Percentiles rank a stretch among this genome's conserved stretches.
phyloP scores from a whole-genome alignment of 768 basidiomycete species.

The Podaxis sp. region DNA sequence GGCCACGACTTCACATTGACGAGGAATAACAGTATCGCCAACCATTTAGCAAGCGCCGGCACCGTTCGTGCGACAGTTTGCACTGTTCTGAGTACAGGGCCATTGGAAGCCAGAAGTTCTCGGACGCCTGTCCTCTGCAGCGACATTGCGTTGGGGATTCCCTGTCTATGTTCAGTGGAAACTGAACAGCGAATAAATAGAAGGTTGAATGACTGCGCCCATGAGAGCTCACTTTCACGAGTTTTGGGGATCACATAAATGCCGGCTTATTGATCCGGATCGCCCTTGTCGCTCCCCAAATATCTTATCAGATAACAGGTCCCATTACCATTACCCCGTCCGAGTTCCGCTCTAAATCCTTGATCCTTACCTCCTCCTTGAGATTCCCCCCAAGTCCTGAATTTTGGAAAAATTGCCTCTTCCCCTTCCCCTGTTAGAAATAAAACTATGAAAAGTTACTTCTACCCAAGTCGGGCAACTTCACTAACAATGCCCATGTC shows the following conservation, averaged over 20 bases:
- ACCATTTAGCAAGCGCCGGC: slow-evolving; percentile 34
- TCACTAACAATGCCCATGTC: too few species aligned
- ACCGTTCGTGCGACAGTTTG: slow-evolving; percentile 11
- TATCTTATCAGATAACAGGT: too few species aligned
- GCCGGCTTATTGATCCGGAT: not conserved
- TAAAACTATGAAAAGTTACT: too few species aligned
- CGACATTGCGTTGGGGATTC: not conserved
- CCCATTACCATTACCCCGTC: too few species aligned
- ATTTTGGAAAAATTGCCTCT: too few species aligned
- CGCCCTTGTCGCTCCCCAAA: too few species aligned
- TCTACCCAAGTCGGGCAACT: too few species aligned
- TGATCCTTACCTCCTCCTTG: too few species aligned
- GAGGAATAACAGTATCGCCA: slow-evolving; percentile 50
- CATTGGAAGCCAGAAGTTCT: not conserved
- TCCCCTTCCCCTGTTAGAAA: too few species aligned
- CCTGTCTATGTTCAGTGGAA: not conserved
- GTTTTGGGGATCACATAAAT: not conserved
- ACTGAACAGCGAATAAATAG: not conserved
- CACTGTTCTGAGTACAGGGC: not conserved
- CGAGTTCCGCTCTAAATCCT: too few species aligned
- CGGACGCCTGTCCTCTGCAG: not conserved
- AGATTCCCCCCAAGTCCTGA: too few species aligned
- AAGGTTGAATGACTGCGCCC: not conserved
- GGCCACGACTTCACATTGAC: slow-evolving; percentile 64
- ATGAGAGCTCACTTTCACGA: not conserved